Percentiles rank a stretch among this genome's conserved stretches.
phyloP scores from a whole-genome alignment of 2,329 filamentous ascomycete genomes.

The Thermoascus crustaceus region DNA sequence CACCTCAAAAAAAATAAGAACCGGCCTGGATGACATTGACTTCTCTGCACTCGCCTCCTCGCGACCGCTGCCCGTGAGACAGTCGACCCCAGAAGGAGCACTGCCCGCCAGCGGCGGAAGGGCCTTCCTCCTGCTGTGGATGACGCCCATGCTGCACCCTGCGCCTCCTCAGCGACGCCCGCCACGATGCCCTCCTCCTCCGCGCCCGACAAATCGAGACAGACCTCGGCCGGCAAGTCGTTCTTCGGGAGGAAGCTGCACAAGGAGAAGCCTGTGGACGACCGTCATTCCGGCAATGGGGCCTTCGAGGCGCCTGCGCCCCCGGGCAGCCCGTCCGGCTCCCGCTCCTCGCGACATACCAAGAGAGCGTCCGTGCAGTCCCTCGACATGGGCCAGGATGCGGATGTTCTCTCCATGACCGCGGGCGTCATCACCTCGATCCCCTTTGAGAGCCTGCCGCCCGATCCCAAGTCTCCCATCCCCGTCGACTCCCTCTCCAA shows the following conservation, averaged over 20 bases:
- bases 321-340: slow-evolving; percentile 53
- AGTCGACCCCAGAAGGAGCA: neutral
- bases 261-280: slow-evolving; percentile 67
- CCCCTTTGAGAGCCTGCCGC: slow-evolving; percentile 65
- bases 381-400: slow-evolving; percentile 57
- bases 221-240: slow-evolving; percentile 71
- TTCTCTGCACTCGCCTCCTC: neutral
- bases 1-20: too few relatives aligned
- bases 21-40: slow-evolving; percentile 1
- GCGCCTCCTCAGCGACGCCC: slow-evolving; percentile 19
- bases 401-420: slow-evolving; percentile 59
- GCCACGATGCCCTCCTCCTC: slow-evolving; percentile 50
- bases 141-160: slow-evolving; percentile 3
- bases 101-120: neutral
- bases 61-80: slow-evolving; percentile 1
- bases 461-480: slow-evolving; percentile 62
- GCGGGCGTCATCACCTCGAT: slow-evolving; percentile 82
- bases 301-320: slow-evolving; percentile 54
- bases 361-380: slow-evolving; percentile 65
- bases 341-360: slow-evolving; percentile 64
- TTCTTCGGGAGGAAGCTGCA: slow-evolving; percentile 75
- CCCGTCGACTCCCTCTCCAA: slow-evolving; percentile 65
- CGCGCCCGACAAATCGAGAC: slow-evolving; percentile 67
- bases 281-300: slow-evolving; percentile 52
- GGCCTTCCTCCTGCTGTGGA: neutral